phyloP scores from a whole-genome alignment of 2,329 filamentous ascomycete genomes.

The Myriosclerotinia scirpicola region DNA sequence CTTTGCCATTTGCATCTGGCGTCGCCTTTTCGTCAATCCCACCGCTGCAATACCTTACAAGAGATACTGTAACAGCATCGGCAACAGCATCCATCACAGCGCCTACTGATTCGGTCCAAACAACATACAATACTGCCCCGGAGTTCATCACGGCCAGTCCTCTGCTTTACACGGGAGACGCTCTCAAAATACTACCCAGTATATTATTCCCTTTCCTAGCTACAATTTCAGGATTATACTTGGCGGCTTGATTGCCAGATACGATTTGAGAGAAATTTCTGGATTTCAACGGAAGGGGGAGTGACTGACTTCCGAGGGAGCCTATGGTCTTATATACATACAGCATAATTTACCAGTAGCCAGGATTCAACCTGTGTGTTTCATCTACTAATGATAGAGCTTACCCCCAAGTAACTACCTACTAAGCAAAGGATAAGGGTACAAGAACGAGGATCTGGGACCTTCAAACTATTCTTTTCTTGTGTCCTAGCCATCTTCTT shows the following conservation, averaged over 20 bases:
- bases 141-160: slow-evolving; percentile 18
- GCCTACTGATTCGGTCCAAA: background rate
- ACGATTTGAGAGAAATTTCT: background rate
- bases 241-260: slow-evolving; percentile 5
- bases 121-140: slow-evolving; percentile 7
- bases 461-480: background rate
- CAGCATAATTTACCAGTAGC: slow-evolving; percentile 3
- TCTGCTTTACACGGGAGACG: slow-evolving; percentile 13
- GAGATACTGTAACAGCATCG: slow-evolving; percentile 13
- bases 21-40: slow-evolving; percentile 18
- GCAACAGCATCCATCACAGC: slow-evolving; percentile 15
- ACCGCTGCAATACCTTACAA: slow-evolving; percentile 8
- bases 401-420: background rate
- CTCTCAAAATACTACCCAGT: slow-evolving; percentile 2
- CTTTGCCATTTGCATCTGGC: slow-evolving; percentile 17
- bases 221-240: slow-evolving; percentile 8
- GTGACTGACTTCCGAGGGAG: background rate
- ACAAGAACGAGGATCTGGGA: background rate
- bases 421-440: background rate
- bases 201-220: background rate
- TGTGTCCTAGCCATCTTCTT: background rate
- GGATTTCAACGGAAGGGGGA: slow-evolving; percentile 4
- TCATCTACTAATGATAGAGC: background rate
- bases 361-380: background rate
- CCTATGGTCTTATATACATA: background rate